Evolutionary conservation across 768 basidiomycete species (phyloP), one percentile per base, ranked within the genome.

Genomic region (Psilocybe cyanescens): DNA sequence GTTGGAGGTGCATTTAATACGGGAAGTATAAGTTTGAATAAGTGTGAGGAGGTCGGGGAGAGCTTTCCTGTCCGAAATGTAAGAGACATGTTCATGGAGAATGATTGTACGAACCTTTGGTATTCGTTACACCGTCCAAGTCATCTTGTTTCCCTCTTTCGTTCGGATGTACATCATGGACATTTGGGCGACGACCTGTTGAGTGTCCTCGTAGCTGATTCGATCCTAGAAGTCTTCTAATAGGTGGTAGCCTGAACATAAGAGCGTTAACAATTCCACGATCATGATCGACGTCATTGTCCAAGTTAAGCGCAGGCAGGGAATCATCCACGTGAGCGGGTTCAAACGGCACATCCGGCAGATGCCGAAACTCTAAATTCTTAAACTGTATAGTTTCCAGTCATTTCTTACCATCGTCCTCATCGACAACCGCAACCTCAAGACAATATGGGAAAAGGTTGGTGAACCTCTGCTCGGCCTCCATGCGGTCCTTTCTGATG

Each of bases 391-490:
- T 69, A 84, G 78, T 70, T 68, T 65, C 60, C 44, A 65, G 65
- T 68, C 71, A 68, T 62, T 67, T 65, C 65, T 60, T 58, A 60
- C 73, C 75, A 71, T 63, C 72, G 71, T 60, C 68, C 62, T 67
- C 72, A 66, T 61, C 73, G 73, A 65, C 71, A 69, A 61, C 74
- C 73, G 66, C 78, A 79, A 80, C 82, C 75, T 83, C 85, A 83
- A 84, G 78, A 81, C 81, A 87, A 82, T 66, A 90, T 90, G 88
- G 88, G 88, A 79, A 87, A 90, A 87, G 88, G 88, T 88, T 70
- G 8, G 49, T 58, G 58, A 57, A 44, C 41, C 49, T 37, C 58
- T 47, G 62, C 65, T 70, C 65, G 39, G 30, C 60, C 47, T 57
- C 48, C 48, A 35, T 50, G 29, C 31, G 57, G 37, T 8, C 54